These are phyloP conservation scores for Akanthomyces muscarius DNA, from an alignment of 2,329 filamentous ascomycete genomes.

Conservation along the genomic window DNA sequence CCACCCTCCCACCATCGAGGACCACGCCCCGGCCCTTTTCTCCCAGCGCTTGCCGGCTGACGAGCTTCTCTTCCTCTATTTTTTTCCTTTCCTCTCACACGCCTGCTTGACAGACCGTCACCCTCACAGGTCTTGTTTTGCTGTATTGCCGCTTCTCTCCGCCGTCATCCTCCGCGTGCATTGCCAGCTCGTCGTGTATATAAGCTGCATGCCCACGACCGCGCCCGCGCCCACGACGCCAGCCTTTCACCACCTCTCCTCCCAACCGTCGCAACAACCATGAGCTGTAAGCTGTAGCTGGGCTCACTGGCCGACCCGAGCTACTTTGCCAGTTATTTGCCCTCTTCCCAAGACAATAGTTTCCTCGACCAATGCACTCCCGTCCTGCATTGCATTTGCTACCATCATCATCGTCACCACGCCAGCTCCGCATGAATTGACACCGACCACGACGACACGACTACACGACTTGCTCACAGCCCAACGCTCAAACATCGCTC, in stretches of 20 bases:
- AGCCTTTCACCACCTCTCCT: not conserved
- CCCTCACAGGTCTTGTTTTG: not conserved
- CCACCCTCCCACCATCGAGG: not conserved
- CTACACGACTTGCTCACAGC: not conserved
- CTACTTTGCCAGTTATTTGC: not conserved
- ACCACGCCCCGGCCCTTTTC: not conserved
- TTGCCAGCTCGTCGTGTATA: not conserved
- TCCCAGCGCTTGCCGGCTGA: not conserved
- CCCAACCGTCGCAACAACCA: not conserved
- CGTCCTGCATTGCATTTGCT: not conserved
- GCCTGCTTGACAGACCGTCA: not conserved
- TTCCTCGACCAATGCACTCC: not conserved
- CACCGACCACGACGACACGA: conserved; percentile 1
- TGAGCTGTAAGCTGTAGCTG: conserved; percentile 5
- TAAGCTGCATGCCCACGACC: conserved; percentile 18
- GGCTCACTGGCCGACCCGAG: conserved; percentile 5
- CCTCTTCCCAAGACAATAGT: not conserved
- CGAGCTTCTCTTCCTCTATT: not conserved
- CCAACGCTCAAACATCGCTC: not conserved
- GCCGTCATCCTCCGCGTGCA: not conserved
- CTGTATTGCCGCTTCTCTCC: not conserved
- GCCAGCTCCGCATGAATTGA: not conserved
- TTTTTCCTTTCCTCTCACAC: not conserved
- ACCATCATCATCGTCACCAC: not conserved
- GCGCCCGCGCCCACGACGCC: conserved; percentile 20